Conservation (phyloP, 176 grass and related monocot species). For the Cymbopogon citratus region DNA sequence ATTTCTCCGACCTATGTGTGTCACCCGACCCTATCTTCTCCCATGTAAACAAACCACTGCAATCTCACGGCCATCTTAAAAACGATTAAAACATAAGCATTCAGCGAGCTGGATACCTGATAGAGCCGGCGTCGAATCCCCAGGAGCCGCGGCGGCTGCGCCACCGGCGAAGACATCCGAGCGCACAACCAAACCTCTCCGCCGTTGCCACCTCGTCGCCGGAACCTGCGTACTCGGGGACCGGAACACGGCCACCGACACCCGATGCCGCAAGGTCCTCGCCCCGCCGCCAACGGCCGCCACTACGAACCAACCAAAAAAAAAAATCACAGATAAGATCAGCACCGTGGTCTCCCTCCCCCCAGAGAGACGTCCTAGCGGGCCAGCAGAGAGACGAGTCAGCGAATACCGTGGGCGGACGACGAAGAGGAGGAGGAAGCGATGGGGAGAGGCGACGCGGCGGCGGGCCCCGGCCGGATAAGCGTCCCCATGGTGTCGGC, state of each 20-base stretch:
- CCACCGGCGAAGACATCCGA: neutral
- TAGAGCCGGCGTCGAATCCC: conserved; percentile 6
- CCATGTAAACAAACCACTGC: too few species aligned
- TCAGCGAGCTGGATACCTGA: conserved; percentile 24
- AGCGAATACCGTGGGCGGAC: conserved; percentile 19
- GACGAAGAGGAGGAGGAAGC: neutral
- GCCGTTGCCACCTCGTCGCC: conserved; percentile 7
- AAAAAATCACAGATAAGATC: neutral
- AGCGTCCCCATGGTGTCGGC: conserved; percentile 16
- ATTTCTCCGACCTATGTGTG: too few species aligned
- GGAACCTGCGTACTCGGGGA: neutral
- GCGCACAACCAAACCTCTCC: conserved; percentile 7
- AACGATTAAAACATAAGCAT: neutral
- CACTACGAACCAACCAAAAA: neutral
- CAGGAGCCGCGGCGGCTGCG: neutral
- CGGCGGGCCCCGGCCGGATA: conserved; percentile 8
- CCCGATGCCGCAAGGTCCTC: neutral
- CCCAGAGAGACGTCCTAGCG: neutral
- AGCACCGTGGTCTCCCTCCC: neutral
- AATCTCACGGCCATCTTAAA: too few species aligned
- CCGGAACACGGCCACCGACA: neutral
- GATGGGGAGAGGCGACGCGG: neutral
- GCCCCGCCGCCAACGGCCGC: neutral
- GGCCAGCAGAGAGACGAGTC: neutral
- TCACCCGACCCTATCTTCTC: too few species aligned